phyloP scores from a whole-genome alignment of 495 filamentous ascomycete genomes.

The Xanthoparmelia taractica region DNA sequence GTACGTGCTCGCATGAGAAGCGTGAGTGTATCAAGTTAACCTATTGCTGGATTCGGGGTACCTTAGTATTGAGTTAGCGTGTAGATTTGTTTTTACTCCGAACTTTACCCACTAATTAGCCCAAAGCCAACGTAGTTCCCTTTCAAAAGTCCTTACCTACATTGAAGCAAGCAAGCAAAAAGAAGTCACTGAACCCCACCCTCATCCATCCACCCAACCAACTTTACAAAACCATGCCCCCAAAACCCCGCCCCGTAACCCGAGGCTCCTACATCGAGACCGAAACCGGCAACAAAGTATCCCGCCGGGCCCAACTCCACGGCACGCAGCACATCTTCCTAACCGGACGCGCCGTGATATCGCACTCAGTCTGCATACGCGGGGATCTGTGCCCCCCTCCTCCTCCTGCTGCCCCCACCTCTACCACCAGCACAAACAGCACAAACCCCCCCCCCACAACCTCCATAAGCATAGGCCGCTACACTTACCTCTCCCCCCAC shows the following conservation, averaged over 20 bases:
- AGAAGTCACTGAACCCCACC: too few species aligned
- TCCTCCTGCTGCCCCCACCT: constrained; percentile 13
- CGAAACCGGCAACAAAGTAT: constrained; percentile 94
- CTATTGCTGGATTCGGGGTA: too few species aligned
- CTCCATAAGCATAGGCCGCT: constrained; percentile 77
- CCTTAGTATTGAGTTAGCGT: too few species aligned
- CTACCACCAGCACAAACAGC: constrained; percentile 15
- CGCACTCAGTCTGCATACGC: constrained; percentile 82
- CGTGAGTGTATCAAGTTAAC: too few species aligned
- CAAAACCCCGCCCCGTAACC: constrained; percentile 23
- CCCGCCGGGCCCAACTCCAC: constrained; percentile 78
- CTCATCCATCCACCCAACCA: not conserved
- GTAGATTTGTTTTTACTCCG: too few species aligned
- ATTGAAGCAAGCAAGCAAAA: too few species aligned
- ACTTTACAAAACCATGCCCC: constrained; percentile 19
- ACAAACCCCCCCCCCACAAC: constrained; percentile 30
- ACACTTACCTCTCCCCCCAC: constrained; percentile 71
- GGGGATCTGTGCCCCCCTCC: constrained; percentile 66
- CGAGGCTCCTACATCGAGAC: constrained; percentile 46
- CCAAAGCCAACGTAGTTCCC: too few species aligned
- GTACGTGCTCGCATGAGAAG: too few species aligned
- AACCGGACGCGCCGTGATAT: constrained; percentile 89
- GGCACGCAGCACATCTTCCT: constrained; percentile 97
- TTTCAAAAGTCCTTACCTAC: too few species aligned
- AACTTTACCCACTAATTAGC: too few species aligned